Evolutionary conservation across 192 early-diverging fungal genomes (phyloP).

Genomic region (Podila minutissima): DNA sequence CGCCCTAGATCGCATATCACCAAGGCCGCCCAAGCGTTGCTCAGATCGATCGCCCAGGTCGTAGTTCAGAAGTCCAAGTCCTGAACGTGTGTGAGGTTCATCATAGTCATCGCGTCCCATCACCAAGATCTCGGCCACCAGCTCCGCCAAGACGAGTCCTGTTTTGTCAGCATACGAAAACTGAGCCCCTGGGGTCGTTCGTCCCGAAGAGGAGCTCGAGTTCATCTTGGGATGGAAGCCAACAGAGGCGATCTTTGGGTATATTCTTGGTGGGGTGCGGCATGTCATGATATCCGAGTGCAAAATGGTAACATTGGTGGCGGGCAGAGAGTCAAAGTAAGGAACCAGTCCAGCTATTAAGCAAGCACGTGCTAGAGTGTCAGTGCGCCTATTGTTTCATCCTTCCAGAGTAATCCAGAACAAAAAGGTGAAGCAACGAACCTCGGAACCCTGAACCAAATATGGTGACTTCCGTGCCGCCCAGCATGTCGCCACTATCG

Average conservation of each 20-base stretch:
- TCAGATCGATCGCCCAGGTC: slow-evolving; percentile 2
- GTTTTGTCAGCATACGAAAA: slow-evolving; percentile 49
- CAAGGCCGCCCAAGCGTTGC: slow-evolving; percentile 38
- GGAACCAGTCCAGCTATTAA: slow-evolving; percentile 28
- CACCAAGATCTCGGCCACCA: slow-evolving; percentile 41
- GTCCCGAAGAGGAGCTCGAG: neutral
- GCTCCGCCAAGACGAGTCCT: slow-evolving; percentile 30
- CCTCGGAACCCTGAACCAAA: slow-evolving; percentile 49
- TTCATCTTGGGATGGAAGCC: slow-evolving; percentile 29
- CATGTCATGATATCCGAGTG: slow-evolving; percentile 46
- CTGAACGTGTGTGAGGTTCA: neutral
- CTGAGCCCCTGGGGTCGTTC: neutral
- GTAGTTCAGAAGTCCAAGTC: neutral
- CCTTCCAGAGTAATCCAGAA: neutral
- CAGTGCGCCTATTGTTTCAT: neutral
- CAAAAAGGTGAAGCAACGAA: neutral
- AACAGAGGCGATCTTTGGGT: slow-evolving; percentile 22
- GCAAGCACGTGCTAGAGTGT: neutral
- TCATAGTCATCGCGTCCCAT: slow-evolving; percentile 30
- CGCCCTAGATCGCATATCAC: slow-evolving; percentile 39
- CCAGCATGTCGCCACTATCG: slow-evolving; percentile 44
- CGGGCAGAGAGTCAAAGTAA: slow-evolving; percentile 39
- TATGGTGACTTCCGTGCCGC: slow-evolving; percentile 46
- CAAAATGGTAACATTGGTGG: slow-evolving; percentile 25
- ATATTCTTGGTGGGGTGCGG: slow-evolving; percentile 30